These are phyloP conservation scores for Acacia crassicarpa DNA, from an alignment of 306 rosid genomes.

Conservation along the genomic window DNA sequence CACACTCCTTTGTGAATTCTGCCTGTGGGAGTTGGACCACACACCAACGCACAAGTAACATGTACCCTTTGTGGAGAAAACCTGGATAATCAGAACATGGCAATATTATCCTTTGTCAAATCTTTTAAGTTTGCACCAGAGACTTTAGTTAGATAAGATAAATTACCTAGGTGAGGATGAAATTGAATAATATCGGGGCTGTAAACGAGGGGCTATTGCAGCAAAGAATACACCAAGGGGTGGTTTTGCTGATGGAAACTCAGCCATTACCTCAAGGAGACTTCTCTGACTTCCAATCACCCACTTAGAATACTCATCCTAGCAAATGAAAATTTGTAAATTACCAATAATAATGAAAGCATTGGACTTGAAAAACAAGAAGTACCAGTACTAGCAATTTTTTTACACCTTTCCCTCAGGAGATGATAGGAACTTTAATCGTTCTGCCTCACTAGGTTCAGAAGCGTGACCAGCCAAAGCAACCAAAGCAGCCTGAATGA, in stretches of 20 bases:
- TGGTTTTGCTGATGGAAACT: constrained; percentile 88
- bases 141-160: constrained; percentile 20
- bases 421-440: constrained; percentile 76
- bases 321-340: constrained; percentile 23
- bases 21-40: constrained; percentile 87
- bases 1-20: constrained; percentile 95
- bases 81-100: constrained; percentile 44
- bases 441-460: constrained; percentile 78
- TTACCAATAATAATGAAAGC: constrained; percentile 2
- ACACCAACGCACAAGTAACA: constrained; percentile 93
- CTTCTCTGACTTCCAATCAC: constrained; percentile 88
- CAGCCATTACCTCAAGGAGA: constrained; percentile 92
- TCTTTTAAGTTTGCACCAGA: constrained; percentile 9
- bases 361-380: background rate
- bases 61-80: constrained; percentile 70
- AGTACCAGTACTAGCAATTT: constrained; percentile 3
- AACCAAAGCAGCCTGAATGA: constrained; percentile 72
- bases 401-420: constrained; percentile 83
- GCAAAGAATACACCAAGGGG: constrained; percentile 98
- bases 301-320: constrained; percentile 98
- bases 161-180: constrained; percentile 95
- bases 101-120: constrained; percentile 5
- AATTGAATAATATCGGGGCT: constrained; percentile 94
- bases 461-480: constrained; percentile 89
- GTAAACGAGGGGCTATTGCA: constrained; percentile 85